phyloP scores from a whole-genome alignment of 345 rosid genomes.

The Toxicodendron radicans region DNA sequence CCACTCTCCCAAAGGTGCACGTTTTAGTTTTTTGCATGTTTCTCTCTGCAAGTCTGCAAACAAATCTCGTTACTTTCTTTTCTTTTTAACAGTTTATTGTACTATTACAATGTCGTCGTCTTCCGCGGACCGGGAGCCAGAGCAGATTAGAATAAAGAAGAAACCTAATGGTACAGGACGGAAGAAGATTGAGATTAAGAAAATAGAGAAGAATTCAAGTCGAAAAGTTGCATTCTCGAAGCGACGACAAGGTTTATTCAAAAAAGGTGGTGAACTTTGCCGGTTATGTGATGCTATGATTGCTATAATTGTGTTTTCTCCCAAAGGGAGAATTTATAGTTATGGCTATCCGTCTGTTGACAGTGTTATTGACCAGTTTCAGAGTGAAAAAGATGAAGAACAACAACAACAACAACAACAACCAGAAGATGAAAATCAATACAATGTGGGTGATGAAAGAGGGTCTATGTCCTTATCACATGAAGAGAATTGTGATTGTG shows the following conservation, averaged over 20 bases:
- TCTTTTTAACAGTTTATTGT: too few species aligned
- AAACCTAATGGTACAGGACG: constrained; percentile 17
- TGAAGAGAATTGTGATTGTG: too few species aligned
- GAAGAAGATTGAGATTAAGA: constrained; percentile 32
- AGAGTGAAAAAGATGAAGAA: not conserved
- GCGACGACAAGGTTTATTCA: constrained; percentile 32
- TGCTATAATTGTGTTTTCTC: constrained; percentile 26
- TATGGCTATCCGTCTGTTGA: constrained; percentile 10
- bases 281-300: constrained; percentile 22
- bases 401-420: too few species aligned
- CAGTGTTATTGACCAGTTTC: not conserved
- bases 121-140: not conserved
- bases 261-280: constrained; percentile 22
- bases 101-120: too few species aligned
- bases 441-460: too few species aligned
- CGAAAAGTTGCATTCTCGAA: constrained; percentile 29
- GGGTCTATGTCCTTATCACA: too few species aligned
- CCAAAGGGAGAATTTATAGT: constrained; percentile 12
- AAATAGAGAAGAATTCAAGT: constrained; percentile 20
- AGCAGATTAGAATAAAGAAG: not conserved
- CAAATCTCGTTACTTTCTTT: not conserved
- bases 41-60: not conserved
- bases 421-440: too few species aligned
- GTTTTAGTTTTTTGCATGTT: too few species aligned
- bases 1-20: not conserved